Evolutionary conservation across 2,329 filamentous ascomycete genomes (phyloP).

Genomic region (Escovopsis sp.): DNA sequence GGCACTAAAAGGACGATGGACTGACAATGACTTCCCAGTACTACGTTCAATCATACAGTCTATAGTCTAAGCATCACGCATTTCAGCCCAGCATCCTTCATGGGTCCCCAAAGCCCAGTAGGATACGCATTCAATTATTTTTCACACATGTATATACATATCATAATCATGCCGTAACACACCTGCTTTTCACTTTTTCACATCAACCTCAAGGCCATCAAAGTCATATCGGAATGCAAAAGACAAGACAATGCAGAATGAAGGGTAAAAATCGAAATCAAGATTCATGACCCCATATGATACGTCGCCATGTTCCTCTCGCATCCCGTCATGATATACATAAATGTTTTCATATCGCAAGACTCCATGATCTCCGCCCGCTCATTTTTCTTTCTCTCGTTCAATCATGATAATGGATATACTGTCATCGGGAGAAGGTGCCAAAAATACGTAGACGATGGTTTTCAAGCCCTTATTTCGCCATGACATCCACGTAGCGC

Average conservation of each 20-base stretch:
- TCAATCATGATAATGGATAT: neutral
- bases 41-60: slow-evolving; percentile 29
- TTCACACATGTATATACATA: too few species aligned
- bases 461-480: slow-evolving; percentile 32
- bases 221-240: slow-evolving; percentile 1
- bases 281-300: too few species aligned
- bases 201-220: neutral
- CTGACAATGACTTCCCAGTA: slow-evolving; percentile 20
- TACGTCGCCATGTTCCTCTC: too few species aligned
- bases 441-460: too few species aligned
- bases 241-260: neutral
- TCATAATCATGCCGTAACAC: too few species aligned
- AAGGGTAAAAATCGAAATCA: neutral
- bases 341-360: too few species aligned
- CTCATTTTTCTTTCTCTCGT: slow-evolving; percentile 1
- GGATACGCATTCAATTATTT: too few species aligned
- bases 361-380: too few species aligned
- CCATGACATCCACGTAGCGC: slow-evolving; percentile 94
- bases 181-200: too few species aligned
- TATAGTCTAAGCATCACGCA: slow-evolving; percentile 5
- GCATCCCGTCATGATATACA: too few species aligned
- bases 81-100: too few species aligned
- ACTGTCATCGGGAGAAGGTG: neutral
- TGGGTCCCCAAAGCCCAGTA: too few species aligned
- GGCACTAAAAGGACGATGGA: neutral